A percentile compares a stretch with the other conserved stretches of the same genome.
These are phyloP conservation scores for Solanum ahanhuiri DNA, from an alignment of 257 asterid species.

Conservation along the genomic window DNA sequence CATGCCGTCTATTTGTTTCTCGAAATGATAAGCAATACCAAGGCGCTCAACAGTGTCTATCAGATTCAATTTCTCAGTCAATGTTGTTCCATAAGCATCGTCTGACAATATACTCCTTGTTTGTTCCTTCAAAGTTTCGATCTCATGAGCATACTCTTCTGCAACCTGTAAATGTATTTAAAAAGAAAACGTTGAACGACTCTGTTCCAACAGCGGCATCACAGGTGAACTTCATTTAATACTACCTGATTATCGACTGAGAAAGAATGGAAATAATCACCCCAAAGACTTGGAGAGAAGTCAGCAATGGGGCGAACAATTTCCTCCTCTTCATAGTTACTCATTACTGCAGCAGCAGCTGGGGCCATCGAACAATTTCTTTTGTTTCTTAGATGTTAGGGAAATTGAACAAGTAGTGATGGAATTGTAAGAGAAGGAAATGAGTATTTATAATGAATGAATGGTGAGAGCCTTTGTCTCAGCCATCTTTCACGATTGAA, in stretches of 20 bases:
- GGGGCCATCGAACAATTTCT: background rate
- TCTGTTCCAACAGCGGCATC: too few relatives aligned
- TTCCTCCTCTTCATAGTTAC: background rate
- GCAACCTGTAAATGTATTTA: background rate
- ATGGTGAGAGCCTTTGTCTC: background rate
- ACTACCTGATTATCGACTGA: slow-evolving; percentile 11
- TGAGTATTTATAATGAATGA: background rate
- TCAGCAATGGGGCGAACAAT: slow-evolving; percentile 16
- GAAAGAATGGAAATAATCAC: slow-evolving; percentile 13
- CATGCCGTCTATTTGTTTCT: slow-evolving; percentile 17
- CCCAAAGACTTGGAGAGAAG: slow-evolving; percentile 27
- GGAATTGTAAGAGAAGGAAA: background rate
- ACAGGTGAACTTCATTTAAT: too few relatives aligned
- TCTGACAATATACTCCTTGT: background rate
- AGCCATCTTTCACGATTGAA: background rate
- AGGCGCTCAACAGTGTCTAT: slow-evolving; percentile 26
- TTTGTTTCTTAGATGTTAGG: background rate
- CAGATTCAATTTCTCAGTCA: slow-evolving; percentile 7
- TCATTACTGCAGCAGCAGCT: background rate
- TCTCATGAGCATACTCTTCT: background rate
- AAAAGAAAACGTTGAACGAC: background rate
- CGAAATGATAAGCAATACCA: slow-evolving; percentile 27
- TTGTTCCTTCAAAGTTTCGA: slow-evolving; percentile 13
- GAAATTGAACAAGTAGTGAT: background rate
- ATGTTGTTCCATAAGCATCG: background rate